Conservation (phyloP, 495 filamentous ascomycete species). For the Parathielavia appendiculata region DNA sequence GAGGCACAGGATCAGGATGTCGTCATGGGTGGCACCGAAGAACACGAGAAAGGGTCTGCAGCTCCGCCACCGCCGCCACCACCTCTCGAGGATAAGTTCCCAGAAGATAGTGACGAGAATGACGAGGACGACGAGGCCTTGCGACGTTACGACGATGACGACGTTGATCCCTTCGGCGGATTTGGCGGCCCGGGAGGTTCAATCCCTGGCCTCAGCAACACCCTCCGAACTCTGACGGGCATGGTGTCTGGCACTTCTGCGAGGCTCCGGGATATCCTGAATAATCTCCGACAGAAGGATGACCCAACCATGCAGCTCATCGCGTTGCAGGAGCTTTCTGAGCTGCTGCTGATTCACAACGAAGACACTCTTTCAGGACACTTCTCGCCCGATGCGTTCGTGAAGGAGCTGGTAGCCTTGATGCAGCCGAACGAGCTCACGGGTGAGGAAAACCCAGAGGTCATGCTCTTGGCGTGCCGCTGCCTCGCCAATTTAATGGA, state of each 20-base stretch:
- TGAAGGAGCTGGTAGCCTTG: slow-evolving; percentile 86
- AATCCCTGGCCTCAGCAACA: slow-evolving; percentile 64
- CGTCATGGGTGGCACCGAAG: slow-evolving; percentile 54
- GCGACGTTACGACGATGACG: slow-evolving; percentile 39
- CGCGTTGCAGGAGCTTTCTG: slow-evolving; percentile 88
- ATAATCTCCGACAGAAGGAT: slow-evolving; percentile 78
- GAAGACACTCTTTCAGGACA: slow-evolving; percentile 96
- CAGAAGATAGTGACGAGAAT: slow-evolving; percentile 48
- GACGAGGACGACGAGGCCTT: slow-evolving; percentile 44
- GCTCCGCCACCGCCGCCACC: slow-evolving; percentile 38
- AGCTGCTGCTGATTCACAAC: slow-evolving; percentile 87
- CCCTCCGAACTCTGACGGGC: slow-evolving; percentile 78
- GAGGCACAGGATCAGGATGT: slow-evolving; percentile 49
- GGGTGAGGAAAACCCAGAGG: slow-evolving; percentile 90
- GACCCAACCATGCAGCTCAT: slow-evolving; percentile 86
- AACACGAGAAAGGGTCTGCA: slow-evolving; percentile 53
- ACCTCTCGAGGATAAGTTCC: slow-evolving; percentile 44
- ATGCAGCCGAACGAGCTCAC: slow-evolving; percentile 85
- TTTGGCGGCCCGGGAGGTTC: slow-evolving; percentile 62
- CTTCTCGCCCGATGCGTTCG: slow-evolving; percentile 88
- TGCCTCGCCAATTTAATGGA: slow-evolving; percentile 98
- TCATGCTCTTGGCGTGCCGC: slow-evolving; percentile 94
- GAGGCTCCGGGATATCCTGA: slow-evolving; percentile 76
- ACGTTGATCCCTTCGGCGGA: slow-evolving; percentile 72
- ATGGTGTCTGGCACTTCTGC: slow-evolving; percentile 82